These are phyloP conservation scores for Fagopyrum homotropicum DNA, from an alignment of 148 eudicot species.

Conservation along the genomic window DNA sequence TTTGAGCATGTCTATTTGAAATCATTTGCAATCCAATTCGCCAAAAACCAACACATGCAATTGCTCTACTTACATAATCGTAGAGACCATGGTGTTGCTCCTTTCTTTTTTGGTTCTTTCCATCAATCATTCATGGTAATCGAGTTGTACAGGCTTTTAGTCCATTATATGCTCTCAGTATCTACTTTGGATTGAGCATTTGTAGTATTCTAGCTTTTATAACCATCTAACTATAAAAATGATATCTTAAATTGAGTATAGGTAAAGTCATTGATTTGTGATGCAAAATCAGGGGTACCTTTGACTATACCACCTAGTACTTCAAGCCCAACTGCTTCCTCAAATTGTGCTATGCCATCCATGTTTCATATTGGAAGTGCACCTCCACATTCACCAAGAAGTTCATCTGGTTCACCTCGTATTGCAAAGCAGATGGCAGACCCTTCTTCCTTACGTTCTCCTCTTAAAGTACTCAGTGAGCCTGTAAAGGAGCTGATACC, in stretches of 20 bases:
- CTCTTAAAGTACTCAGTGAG: conserved; percentile 72
- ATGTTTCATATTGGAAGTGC: conserved; percentile 98
- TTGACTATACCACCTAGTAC: conserved; percentile 55
- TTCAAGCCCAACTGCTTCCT: conserved; percentile 65
- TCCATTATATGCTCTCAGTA: background rate
- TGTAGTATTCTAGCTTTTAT: background rate
- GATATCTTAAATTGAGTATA: conserved; percentile 21
- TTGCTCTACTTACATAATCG: background rate
- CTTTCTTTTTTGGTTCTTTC: background rate
- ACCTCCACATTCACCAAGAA: conserved; percentile 97
- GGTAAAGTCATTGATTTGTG: conserved; percentile 83
- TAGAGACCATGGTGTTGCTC: background rate
- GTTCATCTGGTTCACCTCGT: conserved; percentile 98
- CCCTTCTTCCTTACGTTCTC: conserved; percentile 71
- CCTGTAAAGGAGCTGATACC: conserved; percentile 92
- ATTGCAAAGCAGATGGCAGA: conserved; percentile 62
- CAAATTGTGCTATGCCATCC: conserved; percentile 75
- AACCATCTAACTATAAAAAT: background rate
- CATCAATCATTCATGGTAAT: background rate
- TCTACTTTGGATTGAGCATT: background rate
- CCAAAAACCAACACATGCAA: background rate
- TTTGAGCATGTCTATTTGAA: background rate
- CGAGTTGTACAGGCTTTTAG: background rate
- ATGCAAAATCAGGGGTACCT: conserved; percentile 73
- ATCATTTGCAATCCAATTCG: background rate